These are phyloP conservation scores for Lablab purpureus DNA, from an alignment of 306 rosid genomes.

Conservation along the genomic window DNA sequence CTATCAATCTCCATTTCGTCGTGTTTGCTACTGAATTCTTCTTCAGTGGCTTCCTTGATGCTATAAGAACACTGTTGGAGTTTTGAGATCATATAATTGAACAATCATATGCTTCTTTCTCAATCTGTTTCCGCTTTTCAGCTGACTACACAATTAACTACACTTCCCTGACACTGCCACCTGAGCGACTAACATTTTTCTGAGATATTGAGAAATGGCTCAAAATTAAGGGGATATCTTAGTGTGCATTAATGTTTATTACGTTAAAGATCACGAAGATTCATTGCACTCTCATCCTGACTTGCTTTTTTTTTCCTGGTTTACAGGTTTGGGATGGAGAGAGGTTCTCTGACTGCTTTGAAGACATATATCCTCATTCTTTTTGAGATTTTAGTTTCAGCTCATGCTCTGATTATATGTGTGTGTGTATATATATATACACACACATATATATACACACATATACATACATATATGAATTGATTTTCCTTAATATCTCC, in stretches of 20 bases:
- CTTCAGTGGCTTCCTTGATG: slow-evolving; percentile 1
- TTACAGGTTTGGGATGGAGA: slow-evolving; percentile 85
- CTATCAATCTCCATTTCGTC: slow-evolving; percentile 19
- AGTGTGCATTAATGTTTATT: not conserved
- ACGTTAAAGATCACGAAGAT: slow-evolving; percentile 13
- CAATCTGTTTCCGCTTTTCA: slow-evolving; percentile 28
- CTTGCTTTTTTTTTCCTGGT: slow-evolving; percentile 28
- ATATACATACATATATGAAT: not conserved
- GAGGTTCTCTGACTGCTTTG: slow-evolving; percentile 71
- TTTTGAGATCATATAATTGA: slow-evolving; percentile 11
- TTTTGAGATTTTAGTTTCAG: slow-evolving; percentile 21
- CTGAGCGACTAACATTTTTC: not conserved
- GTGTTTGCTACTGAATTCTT: slow-evolving; percentile 10
- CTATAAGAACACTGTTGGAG: not conserved
- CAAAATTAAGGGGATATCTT: not conserved
- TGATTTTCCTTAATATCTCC: slow-evolving; percentile 62
- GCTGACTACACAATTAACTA: slow-evolving; percentile 19
- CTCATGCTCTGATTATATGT: slow-evolving; percentile 11
- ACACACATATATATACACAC: no score
- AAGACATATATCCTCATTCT: slow-evolving; percentile 79
- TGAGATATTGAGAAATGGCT: not conserved
- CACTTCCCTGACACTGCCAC: slow-evolving; percentile 6
- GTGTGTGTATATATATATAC: not conserved
- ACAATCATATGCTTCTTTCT: not conserved
- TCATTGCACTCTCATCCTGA: slow-evolving; percentile 19